Conservation (phyloP, 2,329 filamentous ascomycete genomes). For the Gaeumannomyces tritici region DNA sequence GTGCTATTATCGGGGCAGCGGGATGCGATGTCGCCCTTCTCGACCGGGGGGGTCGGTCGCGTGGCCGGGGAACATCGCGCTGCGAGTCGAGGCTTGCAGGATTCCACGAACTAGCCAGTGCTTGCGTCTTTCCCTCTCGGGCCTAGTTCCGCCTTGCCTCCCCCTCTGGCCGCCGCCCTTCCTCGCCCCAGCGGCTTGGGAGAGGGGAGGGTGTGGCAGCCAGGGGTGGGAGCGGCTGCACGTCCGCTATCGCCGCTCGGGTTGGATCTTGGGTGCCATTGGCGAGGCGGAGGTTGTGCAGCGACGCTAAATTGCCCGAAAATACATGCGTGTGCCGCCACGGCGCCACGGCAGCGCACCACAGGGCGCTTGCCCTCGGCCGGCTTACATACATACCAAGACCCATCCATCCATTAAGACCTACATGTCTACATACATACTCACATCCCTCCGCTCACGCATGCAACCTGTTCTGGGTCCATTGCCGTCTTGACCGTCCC, state of each 20-base stretch:
- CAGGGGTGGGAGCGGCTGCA: not conserved
- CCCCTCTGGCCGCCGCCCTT: too few relatives aligned
- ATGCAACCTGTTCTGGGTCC: not conserved
- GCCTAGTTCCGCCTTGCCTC: too few relatives aligned
- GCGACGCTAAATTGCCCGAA: not conserved
- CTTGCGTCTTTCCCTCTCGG: not conserved
- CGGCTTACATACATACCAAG: not conserved
- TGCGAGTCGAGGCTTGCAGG: not conserved
- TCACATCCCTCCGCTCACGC: not conserved
- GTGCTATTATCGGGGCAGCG: not conserved
- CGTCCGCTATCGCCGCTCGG: not conserved
- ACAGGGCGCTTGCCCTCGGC: not conserved
- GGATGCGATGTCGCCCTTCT: not conserved
- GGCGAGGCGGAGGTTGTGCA: not conserved
- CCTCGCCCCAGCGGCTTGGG: too few relatives aligned
- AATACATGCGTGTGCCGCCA: not conserved
- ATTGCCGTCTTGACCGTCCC: not conserved
- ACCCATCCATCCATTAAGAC: not conserved
- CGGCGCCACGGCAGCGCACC: not conserved
- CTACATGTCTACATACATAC: not conserved
- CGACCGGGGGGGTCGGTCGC: not conserved
- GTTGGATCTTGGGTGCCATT: not conserved
- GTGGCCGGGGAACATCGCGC: not conserved
- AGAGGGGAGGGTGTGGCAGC: not conserved
- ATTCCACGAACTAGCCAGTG: too few relatives aligned